These are phyloP conservation scores for Aegilops tauschii DNA, from an alignment of 176 grass and related monocot species.

Conservation along the genomic window DNA sequence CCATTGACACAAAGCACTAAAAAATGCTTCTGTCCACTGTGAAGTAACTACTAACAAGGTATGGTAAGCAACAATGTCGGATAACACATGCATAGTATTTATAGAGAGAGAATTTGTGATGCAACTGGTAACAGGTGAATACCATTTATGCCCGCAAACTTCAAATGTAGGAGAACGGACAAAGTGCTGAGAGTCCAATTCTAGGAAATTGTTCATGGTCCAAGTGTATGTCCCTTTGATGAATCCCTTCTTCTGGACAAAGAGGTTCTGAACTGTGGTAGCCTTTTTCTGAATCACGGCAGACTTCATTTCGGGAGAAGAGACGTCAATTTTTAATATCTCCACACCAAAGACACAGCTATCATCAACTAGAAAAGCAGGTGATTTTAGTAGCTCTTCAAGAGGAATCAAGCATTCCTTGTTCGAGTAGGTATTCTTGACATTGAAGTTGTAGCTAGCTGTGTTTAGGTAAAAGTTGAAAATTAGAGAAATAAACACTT, in stretches of 20 bases:
- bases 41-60: background rate
- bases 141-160: constrained; percentile 26
- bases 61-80: background rate
- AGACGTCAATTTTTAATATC: constrained; percentile 9
- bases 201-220: constrained; percentile 18
- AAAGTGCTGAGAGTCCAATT: background rate
- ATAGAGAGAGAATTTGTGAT: background rate
- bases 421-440: background rate
- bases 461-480: background rate
- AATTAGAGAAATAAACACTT: background rate
- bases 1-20: background rate
- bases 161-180: constrained; percentile 21
- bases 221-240: constrained; percentile 32
- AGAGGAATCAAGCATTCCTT: constrained; percentile 7
- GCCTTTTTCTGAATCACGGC: constrained; percentile 3
- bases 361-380: constrained; percentile 31
- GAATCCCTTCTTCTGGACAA: constrained; percentile 2
- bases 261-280: background rate
- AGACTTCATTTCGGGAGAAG: background rate
- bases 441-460: background rate
- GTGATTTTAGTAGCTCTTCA: constrained; percentile 26
- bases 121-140: background rate
- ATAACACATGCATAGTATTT: background rate
- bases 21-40: no score
- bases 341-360: constrained; percentile 34